phyloP scores from a whole-genome alignment of 2,329 filamentous ascomycete genomes.

The Fusarium denticulatum region DNA sequence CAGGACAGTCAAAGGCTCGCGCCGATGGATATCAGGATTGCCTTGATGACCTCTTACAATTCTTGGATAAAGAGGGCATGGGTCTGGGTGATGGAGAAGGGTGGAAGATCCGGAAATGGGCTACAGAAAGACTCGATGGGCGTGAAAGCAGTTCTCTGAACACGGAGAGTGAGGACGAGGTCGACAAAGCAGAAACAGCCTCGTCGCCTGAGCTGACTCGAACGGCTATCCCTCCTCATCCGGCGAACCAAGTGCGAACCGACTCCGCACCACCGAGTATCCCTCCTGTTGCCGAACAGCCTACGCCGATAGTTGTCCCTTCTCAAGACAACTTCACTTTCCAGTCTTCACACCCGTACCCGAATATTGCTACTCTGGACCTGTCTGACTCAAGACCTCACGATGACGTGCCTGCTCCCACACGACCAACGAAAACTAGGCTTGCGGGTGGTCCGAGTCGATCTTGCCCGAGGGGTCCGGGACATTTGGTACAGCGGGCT shows the following conservation, averaged over 20 bases:
- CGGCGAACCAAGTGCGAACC: conserved; percentile 36
- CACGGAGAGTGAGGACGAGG: conserved; percentile 76
- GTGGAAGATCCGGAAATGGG: conserved; percentile 70
- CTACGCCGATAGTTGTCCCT: conserved; percentile 59
- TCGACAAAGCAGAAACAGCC: conserved; percentile 68
- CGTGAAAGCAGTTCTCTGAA: conserved; percentile 62
- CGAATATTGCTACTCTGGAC: conserved; percentile 69
- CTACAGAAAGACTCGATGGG: conserved; percentile 74
- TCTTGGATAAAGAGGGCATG: conserved; percentile 84
- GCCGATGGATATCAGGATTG: conserved; percentile 92
- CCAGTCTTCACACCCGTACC: conserved; percentile 69
- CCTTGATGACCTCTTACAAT: conserved; percentile 85
- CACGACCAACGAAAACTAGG: conserved; percentile 45
- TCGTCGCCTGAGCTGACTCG: conserved; percentile 68
- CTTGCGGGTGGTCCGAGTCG: conserved; percentile 40
- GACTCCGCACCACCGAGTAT: conserved; percentile 44
- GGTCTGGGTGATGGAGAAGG: conserved; percentile 83
- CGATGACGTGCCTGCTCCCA: conserved; percentile 47
- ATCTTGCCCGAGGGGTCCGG: conserved; percentile 41
- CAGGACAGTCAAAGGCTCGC: conserved; percentile 78
- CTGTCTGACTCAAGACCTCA: conserved; percentile 62
- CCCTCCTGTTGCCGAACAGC: conserved; percentile 42
- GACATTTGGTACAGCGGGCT: conserved; percentile 68
- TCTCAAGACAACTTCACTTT: conserved; percentile 75
- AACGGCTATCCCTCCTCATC: conserved; percentile 55